These are phyloP conservation scores for Akebia trifoliata DNA, from an alignment of 164 flowering plant genomes.

Conservation along the genomic window DNA sequence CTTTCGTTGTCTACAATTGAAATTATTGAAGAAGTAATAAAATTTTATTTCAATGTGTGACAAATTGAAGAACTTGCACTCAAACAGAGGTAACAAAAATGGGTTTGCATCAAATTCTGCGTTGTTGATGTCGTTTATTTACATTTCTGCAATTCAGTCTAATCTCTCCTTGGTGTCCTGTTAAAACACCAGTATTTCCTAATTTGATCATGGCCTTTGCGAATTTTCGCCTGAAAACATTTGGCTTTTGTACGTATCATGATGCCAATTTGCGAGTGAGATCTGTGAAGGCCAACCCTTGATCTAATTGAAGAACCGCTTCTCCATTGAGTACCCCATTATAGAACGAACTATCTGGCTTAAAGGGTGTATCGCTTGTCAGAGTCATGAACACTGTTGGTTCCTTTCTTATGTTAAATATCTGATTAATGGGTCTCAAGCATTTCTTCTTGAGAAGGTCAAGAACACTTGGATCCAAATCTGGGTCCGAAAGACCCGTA, in stretches of 20 bases:
- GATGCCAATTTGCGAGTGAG: constrained; percentile 18
- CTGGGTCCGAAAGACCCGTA: constrained; percentile 25
- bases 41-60: no score
- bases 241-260: constrained; percentile 14
- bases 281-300: constrained; percentile 27
- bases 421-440: constrained; percentile 10
- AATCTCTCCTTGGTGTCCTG: constrained; percentile 32
- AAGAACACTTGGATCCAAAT: constrained; percentile 22
- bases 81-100: not conserved
- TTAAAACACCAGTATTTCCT: constrained; percentile 30
- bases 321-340: constrained; percentile 14
- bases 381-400: constrained; percentile 25
- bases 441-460: constrained; percentile 9
- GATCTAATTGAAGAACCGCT: constrained; percentile 36
- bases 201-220: constrained; percentile 39
- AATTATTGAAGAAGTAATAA: no score
- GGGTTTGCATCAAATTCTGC: not conserved
- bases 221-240: constrained; percentile 24
- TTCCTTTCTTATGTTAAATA: constrained; percentile 17
- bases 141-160: constrained; percentile 34
- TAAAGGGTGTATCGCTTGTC: constrained; percentile 18
- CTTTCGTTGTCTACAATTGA: no score
- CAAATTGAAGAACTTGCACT: not conserved
- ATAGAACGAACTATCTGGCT: constrained; percentile 17
- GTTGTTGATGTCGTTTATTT: constrained; percentile 14